Base-by-base conservation (phyloP, 306 rosid species). In the Hippophae tibetana region DNA sequence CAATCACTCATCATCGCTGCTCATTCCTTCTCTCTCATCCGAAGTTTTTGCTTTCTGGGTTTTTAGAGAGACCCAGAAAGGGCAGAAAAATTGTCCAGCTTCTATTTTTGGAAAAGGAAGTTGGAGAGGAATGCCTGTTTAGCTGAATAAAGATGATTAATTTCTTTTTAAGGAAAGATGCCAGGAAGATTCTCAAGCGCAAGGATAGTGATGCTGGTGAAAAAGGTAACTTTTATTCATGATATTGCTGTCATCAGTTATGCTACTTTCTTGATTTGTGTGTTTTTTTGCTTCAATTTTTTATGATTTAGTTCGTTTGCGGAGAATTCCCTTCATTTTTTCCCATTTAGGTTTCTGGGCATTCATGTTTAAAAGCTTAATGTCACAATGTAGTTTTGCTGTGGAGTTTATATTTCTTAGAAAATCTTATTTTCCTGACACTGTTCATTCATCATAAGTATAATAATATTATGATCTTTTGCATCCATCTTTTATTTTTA, bases 151-250 rank as follows among this genome's bases (percentile, higher is more conserved):
- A 71, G 56, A 90, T 90, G 98, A 76, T 86, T 9, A 79, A 69
- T 54, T 85, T 92, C 81, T 75, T 92, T 1, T 43, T 41, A 10
- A 75, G 79, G 57, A 92, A 92, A 81, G 86, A 80, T 52, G 81
- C 84, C 8, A 78, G 87, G 62, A 92, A 85, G 86, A 85, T 83
- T 76, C 96, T 92, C 67, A 92, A 92, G 73, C 92, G 96, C 74
- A 87, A 92, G 65, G 98, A 87, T 57, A 92, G 98, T 61, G 98
- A 92, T 81, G 96, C 96, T 60, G 98, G 98, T 14, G 86, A 87
- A 73, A 87, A 74, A 72, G 96, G 98, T 89, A 42, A 31, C 5
- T 31, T 12, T 47, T 60, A 62, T 38, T 31, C 13, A 44, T 31
- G 44, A 7, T 42, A 1, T 58, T 14, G 43, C 40, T 45, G 5